Base-by-base conservation (phyloP, 129 eudicot species). In the Flaveria sonorensis region DNA sequence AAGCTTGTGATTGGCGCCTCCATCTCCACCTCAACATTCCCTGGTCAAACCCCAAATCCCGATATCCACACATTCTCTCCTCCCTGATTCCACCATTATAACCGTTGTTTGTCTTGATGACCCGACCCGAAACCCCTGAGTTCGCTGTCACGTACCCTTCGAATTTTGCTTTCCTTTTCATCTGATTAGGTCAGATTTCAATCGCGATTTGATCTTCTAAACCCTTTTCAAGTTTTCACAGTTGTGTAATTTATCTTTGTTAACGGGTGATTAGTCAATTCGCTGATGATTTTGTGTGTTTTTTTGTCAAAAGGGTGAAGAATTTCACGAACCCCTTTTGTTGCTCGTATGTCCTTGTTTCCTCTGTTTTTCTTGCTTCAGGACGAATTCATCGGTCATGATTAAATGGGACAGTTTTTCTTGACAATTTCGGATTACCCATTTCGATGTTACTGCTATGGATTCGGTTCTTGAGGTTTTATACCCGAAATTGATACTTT, bases 351-450 rank as follows among this genome's bases (percentile, higher is more conserved):
- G 65, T 75, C 82, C 26, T 77, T 62, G 84, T 81, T 76, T 69
- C 72, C 87, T 46, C 90, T 86, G 90, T 77, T 78, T 76, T 81
- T 48, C 40, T 85, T 85, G 84, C 96, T 89, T 89, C 82, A 28
- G 70, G 45, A 74, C 39, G 76, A 85, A 89, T 87, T 89, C 46
- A 83, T 8, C 60, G 36, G 20, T 30, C 50, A 23, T 66, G 56
- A 77, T 52, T 87, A 77, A 71, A 77, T 60, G 80, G 78, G 15
- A 2, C 63, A 52, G 63, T 68, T 65, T 51, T 72, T 55, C 12
- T 74, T 11, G 4, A 30, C 19, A 32, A 68, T 21, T 60, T 15
- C 11, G 20, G 53, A 47, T 70, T 72, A 48, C 82, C 85, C 85
- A 6, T 70, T 68, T 83, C n/a, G 55, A n/a, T 77, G 80, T 52